Percentiles rank a stretch among this genome's conserved stretches.
phyloP scores from a whole-genome alignment of 75 land plant species.

The Gnetum montanum region DNA sequence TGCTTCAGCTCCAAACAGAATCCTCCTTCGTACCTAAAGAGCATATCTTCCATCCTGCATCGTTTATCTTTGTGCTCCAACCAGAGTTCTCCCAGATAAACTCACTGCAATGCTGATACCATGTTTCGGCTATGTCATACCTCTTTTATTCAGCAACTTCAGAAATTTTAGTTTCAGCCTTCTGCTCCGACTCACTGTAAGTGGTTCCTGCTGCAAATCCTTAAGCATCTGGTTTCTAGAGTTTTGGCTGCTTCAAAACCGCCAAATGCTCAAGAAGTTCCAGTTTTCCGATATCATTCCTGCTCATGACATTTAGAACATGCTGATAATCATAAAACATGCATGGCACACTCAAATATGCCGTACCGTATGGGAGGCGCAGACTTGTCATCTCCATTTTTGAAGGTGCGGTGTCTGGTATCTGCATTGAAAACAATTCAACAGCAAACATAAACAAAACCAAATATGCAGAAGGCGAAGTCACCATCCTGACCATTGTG shows the following conservation, averaged over 20 bases:
- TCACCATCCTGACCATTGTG: too few species aligned
- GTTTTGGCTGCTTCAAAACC: constrained; percentile 7
- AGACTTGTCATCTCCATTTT: too few species aligned
- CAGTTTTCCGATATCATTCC: constrained; percentile 9
- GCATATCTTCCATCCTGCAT: too few species aligned
- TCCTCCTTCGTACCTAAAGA: too few species aligned
- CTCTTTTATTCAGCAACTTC: neutral
- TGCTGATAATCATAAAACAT: constrained; percentile 26
- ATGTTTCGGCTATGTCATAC: neutral
- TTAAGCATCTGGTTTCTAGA: constrained; percentile 4
- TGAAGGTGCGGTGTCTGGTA: too few species aligned
- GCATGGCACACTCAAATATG: constrained; percentile 24
- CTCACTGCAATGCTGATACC: neutral
- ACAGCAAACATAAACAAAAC: too few species aligned
- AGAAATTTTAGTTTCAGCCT: neutral
- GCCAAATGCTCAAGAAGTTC: constrained; percentile 15
- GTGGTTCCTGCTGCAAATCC: neutral
- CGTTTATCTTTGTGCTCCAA: neutral
- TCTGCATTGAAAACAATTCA: too few species aligned
- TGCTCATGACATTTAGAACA: constrained; percentile 15
- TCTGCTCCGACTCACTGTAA: constrained; percentile 4
- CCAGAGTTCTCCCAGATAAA: neutral
- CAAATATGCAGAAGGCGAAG: too few species aligned
- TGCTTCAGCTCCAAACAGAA: too few species aligned
- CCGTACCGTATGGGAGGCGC: too few species aligned